These are phyloP conservation scores for Sarcocystis neurona DNA, from an alignment of 169 alveolate species.

Conservation along the genomic window DNA sequence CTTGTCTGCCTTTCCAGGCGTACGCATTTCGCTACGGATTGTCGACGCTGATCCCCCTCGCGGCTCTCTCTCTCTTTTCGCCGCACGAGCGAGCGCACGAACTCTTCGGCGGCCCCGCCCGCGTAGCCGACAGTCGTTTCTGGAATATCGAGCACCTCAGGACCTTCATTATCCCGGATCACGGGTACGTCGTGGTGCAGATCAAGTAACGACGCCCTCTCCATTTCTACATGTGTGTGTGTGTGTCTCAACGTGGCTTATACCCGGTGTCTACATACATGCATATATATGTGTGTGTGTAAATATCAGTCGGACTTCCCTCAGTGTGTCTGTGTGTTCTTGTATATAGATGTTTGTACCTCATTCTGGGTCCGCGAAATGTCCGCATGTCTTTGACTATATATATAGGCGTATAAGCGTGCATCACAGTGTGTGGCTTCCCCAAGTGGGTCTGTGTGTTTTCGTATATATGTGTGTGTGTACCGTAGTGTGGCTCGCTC, in stretches of 20 bases:
- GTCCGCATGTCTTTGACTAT: no score
- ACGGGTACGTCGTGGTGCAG: slow-evolving; percentile 45
- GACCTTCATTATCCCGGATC: slow-evolving; percentile 58
- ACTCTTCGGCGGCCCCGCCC: slow-evolving; percentile 55
- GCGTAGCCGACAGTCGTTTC: slow-evolving; percentile 35
- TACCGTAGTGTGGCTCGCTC: not conserved
- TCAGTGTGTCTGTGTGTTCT: not conserved
- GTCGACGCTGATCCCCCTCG: slow-evolving; percentile 57
- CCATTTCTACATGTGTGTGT: not conserved
- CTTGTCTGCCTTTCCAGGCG: slow-evolving; percentile 33
- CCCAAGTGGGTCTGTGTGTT: not conserved
- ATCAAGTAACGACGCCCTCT: not conserved
- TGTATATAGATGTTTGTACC: not conserved
- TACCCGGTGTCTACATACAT: not conserved
- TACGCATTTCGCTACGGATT: slow-evolving; percentile 63
- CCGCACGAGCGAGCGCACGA: slow-evolving; percentile 40
- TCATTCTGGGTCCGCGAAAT: no score
- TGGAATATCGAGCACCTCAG: slow-evolving; percentile 64
- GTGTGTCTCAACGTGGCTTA: not conserved
- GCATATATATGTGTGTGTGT: not conserved
- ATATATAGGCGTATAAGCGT: no score
- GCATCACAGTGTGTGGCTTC: no score
- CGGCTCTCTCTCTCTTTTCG: slow-evolving; percentile 44
- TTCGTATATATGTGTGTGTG: not conserved
- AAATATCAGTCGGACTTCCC: not conserved